These are phyloP conservation scores for Flammula alnicola DNA, from an alignment of 1,284 basidiomycete genomes.

Conservation along the genomic window DNA sequence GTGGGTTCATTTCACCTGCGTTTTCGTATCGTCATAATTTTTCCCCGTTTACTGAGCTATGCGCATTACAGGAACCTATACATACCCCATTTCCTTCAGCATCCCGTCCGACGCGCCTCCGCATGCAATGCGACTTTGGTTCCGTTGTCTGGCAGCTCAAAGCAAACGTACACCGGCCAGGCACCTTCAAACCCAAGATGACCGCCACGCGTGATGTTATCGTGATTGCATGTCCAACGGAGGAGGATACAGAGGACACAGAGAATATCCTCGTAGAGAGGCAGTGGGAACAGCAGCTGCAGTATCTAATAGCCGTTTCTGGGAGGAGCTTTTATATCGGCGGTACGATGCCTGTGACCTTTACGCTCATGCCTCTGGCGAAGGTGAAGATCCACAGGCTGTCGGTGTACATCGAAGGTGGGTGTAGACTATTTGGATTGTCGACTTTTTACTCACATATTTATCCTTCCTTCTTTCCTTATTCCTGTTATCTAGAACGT, in stretches of 20 bases:
- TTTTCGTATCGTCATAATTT: slow-evolving; percentile 3
- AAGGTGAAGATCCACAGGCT: slow-evolving; percentile 88
- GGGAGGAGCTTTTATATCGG: slow-evolving; percentile 87
- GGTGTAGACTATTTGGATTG: slow-evolving; percentile 25
- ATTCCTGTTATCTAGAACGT: slow-evolving; percentile 58
- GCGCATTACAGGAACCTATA: slow-evolving; percentile 76
- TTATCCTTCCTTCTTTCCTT: not conserved
- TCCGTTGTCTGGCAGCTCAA: slow-evolving; percentile 82
- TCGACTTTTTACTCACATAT: not conserved
- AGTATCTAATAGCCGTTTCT: slow-evolving; percentile 82
- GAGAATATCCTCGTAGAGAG: slow-evolving; percentile 89
- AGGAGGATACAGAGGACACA: slow-evolving; percentile 80
- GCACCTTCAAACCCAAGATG: slow-evolving; percentile 80
- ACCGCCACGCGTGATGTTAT: slow-evolving; percentile 75
- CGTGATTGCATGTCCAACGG: slow-evolving; percentile 78
- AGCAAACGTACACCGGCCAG: slow-evolving; percentile 84
- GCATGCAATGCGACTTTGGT: slow-evolving; percentile 78
- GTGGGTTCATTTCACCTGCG: slow-evolving; percentile 48
- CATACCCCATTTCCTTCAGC: slow-evolving; percentile 91
- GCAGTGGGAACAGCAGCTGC: slow-evolving; percentile 91
- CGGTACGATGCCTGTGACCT: slow-evolving; percentile 78
- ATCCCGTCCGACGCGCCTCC: slow-evolving; percentile 86
- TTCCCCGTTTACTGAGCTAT: slow-evolving; percentile 1
- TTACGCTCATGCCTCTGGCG: slow-evolving; percentile 84
- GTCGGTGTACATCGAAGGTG: slow-evolving; percentile 84